Evolutionary conservation across 805 yeast genomes (phyloP).

Genomic region (Ogataea trehaloabstinens): DNA sequence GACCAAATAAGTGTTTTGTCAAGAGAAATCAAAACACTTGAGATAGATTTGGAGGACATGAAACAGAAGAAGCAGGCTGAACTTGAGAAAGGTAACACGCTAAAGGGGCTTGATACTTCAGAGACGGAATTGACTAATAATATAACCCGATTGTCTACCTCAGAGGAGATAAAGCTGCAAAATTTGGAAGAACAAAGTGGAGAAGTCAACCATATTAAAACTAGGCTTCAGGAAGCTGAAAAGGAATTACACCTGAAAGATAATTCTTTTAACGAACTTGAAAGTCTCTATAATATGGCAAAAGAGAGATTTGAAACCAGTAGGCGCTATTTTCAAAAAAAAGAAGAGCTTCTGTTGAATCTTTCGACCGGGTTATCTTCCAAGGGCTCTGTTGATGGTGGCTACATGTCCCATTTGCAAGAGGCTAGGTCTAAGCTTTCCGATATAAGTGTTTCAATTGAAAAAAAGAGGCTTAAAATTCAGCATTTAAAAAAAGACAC

Average conservation of each 20-base stretch:
- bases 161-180: slow-evolving; percentile 56
- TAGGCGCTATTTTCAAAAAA: slow-evolving; percentile 49
- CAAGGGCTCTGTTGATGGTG: slow-evolving; percentile 71
- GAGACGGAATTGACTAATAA: slow-evolving; percentile 61
- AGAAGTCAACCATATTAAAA: slow-evolving; percentile 33
- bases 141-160: slow-evolving; percentile 65
- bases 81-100: slow-evolving; percentile 54
- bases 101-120: slow-evolving; percentile 56
- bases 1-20: slow-evolving; percentile 44
- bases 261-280: slow-evolving; percentile 38
- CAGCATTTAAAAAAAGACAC: slow-evolving; percentile 56
- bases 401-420: slow-evolving; percentile 70
- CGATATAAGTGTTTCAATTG: slow-evolving; percentile 51
- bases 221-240: slow-evolving; percentile 29
- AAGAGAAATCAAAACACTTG: slow-evolving; percentile 56
- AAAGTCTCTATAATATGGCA: slow-evolving; percentile 43
- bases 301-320: slow-evolving; percentile 43
- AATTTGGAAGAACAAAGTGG: slow-evolving; percentile 52
- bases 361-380: slow-evolving; percentile 88
- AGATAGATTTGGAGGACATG: slow-evolving; percentile 57
- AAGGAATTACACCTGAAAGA: slow-evolving; percentile 24
- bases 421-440: slow-evolving; percentile 57
- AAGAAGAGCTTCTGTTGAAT: slow-evolving; percentile 78
- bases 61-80: slow-evolving; percentile 55
- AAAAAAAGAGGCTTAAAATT: slow-evolving; percentile 58